Conservation (phyloP, 345 rosid species). For the Gossypium thurberi region DNA sequence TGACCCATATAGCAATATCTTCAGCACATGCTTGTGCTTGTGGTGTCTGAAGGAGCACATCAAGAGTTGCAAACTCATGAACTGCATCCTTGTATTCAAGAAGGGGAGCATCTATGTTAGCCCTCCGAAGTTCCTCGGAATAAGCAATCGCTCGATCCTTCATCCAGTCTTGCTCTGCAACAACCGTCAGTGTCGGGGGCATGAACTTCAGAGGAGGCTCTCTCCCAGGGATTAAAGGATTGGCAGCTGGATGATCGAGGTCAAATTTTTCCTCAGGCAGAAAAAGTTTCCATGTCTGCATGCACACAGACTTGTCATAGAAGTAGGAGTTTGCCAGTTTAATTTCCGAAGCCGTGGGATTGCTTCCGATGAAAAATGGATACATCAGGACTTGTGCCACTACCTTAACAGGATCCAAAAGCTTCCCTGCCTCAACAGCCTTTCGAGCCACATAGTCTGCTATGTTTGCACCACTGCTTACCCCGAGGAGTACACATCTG, state of each 20-base stretch:
- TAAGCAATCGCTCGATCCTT: conserved; percentile 90
- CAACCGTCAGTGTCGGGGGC: conserved; percentile 92
- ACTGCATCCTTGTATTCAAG: conserved; percentile 92
- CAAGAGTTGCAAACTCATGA: conserved; percentile 94
- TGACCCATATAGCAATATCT: conserved; percentile 86
- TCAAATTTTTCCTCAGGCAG: conserved; percentile 61
- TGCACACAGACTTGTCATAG: conserved; percentile 65
- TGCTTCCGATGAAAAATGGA: conserved; percentile 81
- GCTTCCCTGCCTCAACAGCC: conserved; percentile 77
- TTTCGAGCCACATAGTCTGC: conserved; percentile 80
- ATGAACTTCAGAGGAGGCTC: conserved; percentile 74
- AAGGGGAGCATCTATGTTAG: conserved; percentile 82
- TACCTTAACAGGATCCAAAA: conserved; percentile 76
- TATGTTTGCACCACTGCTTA: conserved; percentile 83
- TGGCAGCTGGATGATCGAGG: conserved; percentile 86
- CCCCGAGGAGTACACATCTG: conserved; percentile 88
- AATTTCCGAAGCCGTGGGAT: conserved; percentile 69
- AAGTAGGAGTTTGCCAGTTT: conserved; percentile 78
- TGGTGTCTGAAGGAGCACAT: conserved; percentile 79
- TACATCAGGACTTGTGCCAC: conserved; percentile 90
- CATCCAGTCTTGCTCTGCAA: conserved; percentile 97
- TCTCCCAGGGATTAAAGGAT: conserved; percentile 65
- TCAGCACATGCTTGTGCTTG: conserved; percentile 85
- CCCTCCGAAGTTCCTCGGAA: conserved; percentile 82
- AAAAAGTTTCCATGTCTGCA: conserved; percentile 84